phyloP scores from a whole-genome alignment of 129 eudicot species.

The Ambrosia artemisiifolia region DNA sequence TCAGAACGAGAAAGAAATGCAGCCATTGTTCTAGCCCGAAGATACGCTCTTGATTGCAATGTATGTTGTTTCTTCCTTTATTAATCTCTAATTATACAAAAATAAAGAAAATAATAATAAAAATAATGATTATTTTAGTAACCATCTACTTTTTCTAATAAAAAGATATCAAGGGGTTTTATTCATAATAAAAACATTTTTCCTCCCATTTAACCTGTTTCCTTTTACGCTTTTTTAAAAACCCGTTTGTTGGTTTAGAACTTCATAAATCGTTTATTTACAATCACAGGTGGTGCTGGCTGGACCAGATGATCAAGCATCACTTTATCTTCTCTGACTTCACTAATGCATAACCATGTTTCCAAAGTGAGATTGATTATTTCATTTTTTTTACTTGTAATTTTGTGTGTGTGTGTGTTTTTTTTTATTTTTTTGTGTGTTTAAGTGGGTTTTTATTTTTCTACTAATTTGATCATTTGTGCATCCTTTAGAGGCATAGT shows the following conservation, averaged over 20 bases:
- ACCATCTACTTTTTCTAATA: too few relatives aligned
- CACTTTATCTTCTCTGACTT: constrained; percentile 43
- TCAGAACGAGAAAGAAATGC: constrained; percentile 85
- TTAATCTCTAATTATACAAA: neutral
- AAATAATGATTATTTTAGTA: too few relatives aligned
- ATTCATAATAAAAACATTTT: too few relatives aligned
- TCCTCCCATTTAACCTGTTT: neutral
- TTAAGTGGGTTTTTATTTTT: constrained; percentile 24
- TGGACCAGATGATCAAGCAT: constrained; percentile 91
- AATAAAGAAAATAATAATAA: too few relatives aligned
- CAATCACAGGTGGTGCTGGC: constrained; percentile 69
- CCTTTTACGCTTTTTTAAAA: neutral
- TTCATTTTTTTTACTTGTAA: constrained; percentile 34
- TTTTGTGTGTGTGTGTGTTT: constrained; percentile 32
- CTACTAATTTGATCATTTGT: constrained; percentile 49
- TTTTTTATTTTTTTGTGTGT: constrained; percentile 37
- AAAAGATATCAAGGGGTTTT: too few relatives aligned
- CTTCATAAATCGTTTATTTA: neutral
- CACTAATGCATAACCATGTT: constrained; percentile 46
- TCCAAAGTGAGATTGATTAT: constrained; percentile 37
- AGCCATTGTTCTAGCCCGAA: constrained; percentile 70
- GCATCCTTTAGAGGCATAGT: constrained; percentile 72
- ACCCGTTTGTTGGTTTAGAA: neutral
- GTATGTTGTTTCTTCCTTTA: constrained; percentile 37
- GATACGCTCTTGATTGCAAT: constrained; percentile 84